Base-by-base conservation (phyloP, 177 flowering plant genomes). In the Viscum album region DNA sequence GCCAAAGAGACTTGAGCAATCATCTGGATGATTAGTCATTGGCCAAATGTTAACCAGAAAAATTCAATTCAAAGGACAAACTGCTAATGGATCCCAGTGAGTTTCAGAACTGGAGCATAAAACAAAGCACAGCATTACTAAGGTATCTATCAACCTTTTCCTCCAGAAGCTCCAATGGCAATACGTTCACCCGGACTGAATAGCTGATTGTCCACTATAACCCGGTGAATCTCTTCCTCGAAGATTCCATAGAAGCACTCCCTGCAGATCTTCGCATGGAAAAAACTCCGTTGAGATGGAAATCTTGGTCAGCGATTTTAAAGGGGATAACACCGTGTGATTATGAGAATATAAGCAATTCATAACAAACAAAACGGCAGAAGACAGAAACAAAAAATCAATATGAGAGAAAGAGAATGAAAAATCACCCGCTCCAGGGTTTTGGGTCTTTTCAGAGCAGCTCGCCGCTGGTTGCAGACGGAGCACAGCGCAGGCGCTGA, bases 121-220 rank as follows among this genome's bases (percentile, higher is more conserved):
- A n/a, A n/a, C n/a, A n/a, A n/a, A n/a, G n/a, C n/a, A n/a, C n/a
- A n/a, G n/a, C n/a, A n/a, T n/a, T n/a, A n/a, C n/a, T n/a, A n/a
- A n/a, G n/a, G n/a, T n/a, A n/a, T n/a, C n/a, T n/a, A n/a, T n/a
- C n/a, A 37, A 87, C 98, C 98, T 91, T 94, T 94, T 34, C 99
- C 99, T 67, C 99, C 99, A 59, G 99, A 94, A 65, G 97, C 99
- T 58, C 96, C 99, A 77, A 94, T 85, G 19, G 94, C 97, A 34
- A 94, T 72, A 29, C 96, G 96, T 67, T 94, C 96, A 11, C 97
- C 96, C 35, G 90, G 86, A 77, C 82, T 89, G 72, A 92, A 94
- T 2, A 92, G 78, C 59, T 81, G 88, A 72, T 89, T 89, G 11
- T 78, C 85, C 26, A 89, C 88, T 28, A 94, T 88, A n/a, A 87